Evolutionary conservation across 2,329 filamentous ascomycete genomes (phyloP).

Genomic region (Fusarium euwallaceae): DNA sequence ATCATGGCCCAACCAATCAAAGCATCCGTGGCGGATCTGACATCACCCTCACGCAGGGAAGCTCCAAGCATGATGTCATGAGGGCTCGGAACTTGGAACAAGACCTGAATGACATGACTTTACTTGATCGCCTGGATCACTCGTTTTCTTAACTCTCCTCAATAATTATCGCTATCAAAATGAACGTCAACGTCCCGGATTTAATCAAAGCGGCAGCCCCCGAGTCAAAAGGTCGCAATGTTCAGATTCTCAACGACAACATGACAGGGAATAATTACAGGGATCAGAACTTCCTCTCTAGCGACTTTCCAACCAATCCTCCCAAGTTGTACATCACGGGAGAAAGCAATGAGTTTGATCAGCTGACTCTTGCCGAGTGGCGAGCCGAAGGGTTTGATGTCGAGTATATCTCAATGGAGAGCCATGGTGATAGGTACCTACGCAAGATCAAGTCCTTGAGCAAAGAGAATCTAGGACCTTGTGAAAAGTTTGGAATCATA

Average conservation of each 20-base stretch:
- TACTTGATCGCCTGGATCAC: background rate
- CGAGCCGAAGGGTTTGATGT: slow-evolving; percentile 58
- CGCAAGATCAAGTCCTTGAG: slow-evolving; percentile 52
- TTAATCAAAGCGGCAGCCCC: slow-evolving; percentile 49
- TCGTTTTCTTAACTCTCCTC: background rate
- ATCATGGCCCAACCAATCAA: background rate
- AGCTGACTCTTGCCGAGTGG: slow-evolving; percentile 55
- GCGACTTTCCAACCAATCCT: slow-evolving; percentile 53
- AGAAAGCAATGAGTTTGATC: slow-evolving; percentile 59
- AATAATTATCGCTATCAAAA: slow-evolving; percentile 5
- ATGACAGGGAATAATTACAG: slow-evolving; percentile 51
- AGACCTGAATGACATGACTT: background rate
- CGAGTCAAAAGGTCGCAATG: slow-evolving; percentile 50
- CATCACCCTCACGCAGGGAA: background rate
- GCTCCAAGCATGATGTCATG: background rate
- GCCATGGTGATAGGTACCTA: slow-evolving; percentile 51
- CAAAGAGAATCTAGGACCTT: slow-evolving; percentile 52
- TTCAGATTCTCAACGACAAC: slow-evolving; percentile 50
- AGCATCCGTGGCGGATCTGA: background rate
- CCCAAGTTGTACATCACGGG: slow-evolving; percentile 59
- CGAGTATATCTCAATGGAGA: slow-evolving; percentile 57
- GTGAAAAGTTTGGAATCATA: slow-evolving; percentile 59
- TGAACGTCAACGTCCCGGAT: slow-evolving; percentile 48
- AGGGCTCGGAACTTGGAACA: background rate
- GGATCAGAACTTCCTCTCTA: slow-evolving; percentile 58